Conservation (phyloP, 2,329 filamentous ascomycete genomes). For the Clonostachys solani region DNA sequence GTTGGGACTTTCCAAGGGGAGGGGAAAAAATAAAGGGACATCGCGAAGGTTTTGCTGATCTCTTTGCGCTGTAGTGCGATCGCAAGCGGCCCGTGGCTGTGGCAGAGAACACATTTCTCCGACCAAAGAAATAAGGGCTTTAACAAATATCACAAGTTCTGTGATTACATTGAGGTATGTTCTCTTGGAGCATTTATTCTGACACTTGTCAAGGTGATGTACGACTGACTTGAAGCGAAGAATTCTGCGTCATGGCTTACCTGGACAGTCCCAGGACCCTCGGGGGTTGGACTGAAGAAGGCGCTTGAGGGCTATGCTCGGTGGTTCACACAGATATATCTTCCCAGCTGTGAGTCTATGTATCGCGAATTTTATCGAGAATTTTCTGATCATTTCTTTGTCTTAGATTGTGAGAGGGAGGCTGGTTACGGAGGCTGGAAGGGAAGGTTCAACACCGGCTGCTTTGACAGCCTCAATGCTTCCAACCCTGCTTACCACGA, state of each 20-base stretch:
- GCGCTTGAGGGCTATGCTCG: slow-evolving; percentile 49
- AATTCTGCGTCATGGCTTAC: slow-evolving; percentile 10
- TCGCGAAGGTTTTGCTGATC: too few relatives aligned
- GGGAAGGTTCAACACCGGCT: slow-evolving; percentile 33
- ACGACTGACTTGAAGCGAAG: background rate
- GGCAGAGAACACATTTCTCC: slow-evolving; percentile 28
- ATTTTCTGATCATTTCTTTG: background rate
- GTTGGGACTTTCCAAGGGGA: background rate
- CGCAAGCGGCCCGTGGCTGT: slow-evolving; percentile 13
- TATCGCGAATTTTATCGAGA: too few relatives aligned
- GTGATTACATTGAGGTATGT: slow-evolving; percentile 20
- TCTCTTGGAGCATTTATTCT: background rate
- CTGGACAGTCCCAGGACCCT: slow-evolving; percentile 6
- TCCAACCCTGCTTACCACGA: slow-evolving; percentile 48
- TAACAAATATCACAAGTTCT: slow-evolving; percentile 27
- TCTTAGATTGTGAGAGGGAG: slow-evolving; percentile 34
- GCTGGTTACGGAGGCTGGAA: slow-evolving; percentile 42
- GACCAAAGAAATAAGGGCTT: slow-evolving; percentile 16
- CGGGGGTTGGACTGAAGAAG: slow-evolving; percentile 48
- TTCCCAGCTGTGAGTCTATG: slow-evolving; percentile 40
- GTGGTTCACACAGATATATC: slow-evolving; percentile 40
- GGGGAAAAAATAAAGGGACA: too few relatives aligned
- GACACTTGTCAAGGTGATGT: background rate
- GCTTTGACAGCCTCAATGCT: slow-evolving; percentile 48
- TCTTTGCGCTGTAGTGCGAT: slow-evolving; percentile 10